phyloP scores from a whole-genome alignment of 768 basidiomycete species.

The Boletus sp. region DNA sequence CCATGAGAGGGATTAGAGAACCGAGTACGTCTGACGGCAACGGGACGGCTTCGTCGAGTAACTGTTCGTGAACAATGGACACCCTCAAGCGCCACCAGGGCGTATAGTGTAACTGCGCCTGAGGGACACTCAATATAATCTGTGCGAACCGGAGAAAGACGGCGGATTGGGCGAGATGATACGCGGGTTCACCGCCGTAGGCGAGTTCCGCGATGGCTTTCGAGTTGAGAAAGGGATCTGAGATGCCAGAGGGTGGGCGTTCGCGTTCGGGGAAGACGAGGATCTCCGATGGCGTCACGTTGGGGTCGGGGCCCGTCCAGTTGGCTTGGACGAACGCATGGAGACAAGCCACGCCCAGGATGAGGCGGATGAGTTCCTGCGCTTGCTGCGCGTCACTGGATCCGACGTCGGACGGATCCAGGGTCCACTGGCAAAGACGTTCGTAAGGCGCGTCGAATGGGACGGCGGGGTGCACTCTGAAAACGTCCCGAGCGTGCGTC shows the following conservation, averaged over 20 bases:
- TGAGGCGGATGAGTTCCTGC: slow-evolving; percentile 55
- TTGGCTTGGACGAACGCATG: slow-evolving; percentile 92
- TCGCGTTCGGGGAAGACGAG: slow-evolving; percentile 33
- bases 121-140: slow-evolving; percentile 57
- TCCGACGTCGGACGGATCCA: too few relatives aligned
- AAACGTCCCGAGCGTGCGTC: slow-evolving; percentile 39
- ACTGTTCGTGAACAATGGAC: slow-evolving; percentile 66
- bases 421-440: slow-evolving; percentile 32
- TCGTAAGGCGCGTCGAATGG: slow-evolving; percentile 40
- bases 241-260: slow-evolving; percentile 23
- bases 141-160: slow-evolving; percentile 74
- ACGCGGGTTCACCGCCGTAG: slow-evolving; percentile 88
- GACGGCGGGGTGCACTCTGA: slow-evolving; percentile 31
- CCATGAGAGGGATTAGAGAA: slow-evolving; percentile 41
- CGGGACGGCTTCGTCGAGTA: slow-evolving; percentile 78
- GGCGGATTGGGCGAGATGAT: slow-evolving; percentile 76
- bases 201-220: slow-evolving; percentile 75
- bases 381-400: slow-evolving; percentile 35
- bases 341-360: slow-evolving; percentile 72
- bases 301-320: slow-evolving; percentile 92
- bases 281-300: slow-evolving; percentile 45
- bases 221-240: slow-evolving; percentile 54
- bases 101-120: slow-evolving; percentile 45
- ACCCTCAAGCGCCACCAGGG: slow-evolving; percentile 86
- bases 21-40: slow-evolving; percentile 42